phyloP scores from a whole-genome alignment of 2,329 filamentous ascomycete species.

The Colletotrichum nymphaeae region DNA sequence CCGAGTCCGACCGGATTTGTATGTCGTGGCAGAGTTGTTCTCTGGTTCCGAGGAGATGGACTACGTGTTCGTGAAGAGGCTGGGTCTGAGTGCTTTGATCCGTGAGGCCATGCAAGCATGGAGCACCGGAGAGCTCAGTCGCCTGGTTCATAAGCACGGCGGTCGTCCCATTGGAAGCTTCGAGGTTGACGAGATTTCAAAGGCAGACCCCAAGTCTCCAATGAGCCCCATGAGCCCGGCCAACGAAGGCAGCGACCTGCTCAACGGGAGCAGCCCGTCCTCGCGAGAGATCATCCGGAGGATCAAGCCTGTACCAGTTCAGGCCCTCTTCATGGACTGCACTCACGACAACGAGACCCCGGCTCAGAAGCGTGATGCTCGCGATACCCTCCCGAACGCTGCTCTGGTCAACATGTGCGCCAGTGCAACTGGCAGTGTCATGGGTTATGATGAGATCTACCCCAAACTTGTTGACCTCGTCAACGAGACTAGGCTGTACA shows the following conservation, averaged over 20 bases:
- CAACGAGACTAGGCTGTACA: conserved; percentile 86
- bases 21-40: conserved; percentile 95
- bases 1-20: conserved; percentile 85
- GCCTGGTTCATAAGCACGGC: conserved; percentile 92
- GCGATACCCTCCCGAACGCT: conserved; percentile 93
- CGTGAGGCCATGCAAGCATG: conserved; percentile 98
- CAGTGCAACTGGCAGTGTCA: conserved; percentile 93
- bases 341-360: conserved; percentile 98
- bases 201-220: conserved; percentile 60
- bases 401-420: conserved; percentile 96
- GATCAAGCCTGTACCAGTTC: conserved; percentile 89
- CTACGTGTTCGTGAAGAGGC: conserved; percentile 92
- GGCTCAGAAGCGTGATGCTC: conserved; percentile 92
- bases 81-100: conserved; percentile 92
- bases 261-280: conserved; percentile 46
- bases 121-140: conserved; percentile 92
- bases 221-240: conserved; percentile 44
- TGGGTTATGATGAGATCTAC: conserved; percentile 98
- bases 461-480: conserved; percentile 94
- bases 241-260: conserved; percentile 41
- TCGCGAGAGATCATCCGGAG: conserved; percentile 77
- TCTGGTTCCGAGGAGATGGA: conserved; percentile 96
- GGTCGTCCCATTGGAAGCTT: conserved; percentile 97
- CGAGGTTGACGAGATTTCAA: conserved; percentile 87
- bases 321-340: conserved; percentile 98